phyloP scores from a whole-genome alignment of 768 basidiomycete genomes.

The Astraeus odoratus region DNA sequence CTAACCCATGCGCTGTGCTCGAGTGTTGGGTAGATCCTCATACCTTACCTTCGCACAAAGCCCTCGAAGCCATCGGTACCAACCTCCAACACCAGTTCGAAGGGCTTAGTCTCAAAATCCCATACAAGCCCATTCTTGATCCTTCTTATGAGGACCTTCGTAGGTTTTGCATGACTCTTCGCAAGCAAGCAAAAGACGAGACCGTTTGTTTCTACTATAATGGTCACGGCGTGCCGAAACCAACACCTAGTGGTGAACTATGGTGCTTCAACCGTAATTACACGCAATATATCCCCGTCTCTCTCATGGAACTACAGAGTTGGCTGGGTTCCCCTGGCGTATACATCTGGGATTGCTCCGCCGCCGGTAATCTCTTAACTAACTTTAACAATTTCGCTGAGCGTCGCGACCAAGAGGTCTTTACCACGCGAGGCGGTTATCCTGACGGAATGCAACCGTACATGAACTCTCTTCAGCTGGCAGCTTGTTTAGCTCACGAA shows the following conservation, averaged over 20 bases:
- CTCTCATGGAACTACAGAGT: constrained; percentile 84
- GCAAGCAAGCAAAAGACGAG: constrained; percentile 89
- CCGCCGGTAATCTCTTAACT: constrained; percentile 87
- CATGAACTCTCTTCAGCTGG: constrained; percentile 87
- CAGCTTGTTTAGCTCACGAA: constrained; percentile 89
- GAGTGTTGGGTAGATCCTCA: constrained; percentile 99
- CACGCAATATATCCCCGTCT: constrained; percentile 97
- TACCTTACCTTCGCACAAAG: constrained; percentile 86
- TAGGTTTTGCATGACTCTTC: constrained; percentile 73
- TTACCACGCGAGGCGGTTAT: constrained; percentile 51
- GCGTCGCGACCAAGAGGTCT: constrained; percentile 62
- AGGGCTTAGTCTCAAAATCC: constrained; percentile 87
- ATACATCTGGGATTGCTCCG: constrained; percentile 98
- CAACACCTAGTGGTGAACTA: constrained; percentile 90
- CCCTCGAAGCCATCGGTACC: constrained; percentile 86
- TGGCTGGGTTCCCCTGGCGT: constrained; percentile 95
- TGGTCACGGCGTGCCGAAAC: constrained; percentile 96
- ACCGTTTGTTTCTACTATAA: constrained; percentile 96
- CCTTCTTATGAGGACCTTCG: constrained; percentile 92
- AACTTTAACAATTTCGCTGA: constrained; percentile 84
- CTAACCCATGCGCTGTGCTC: constrained; percentile 87
- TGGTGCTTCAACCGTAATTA: constrained; percentile 99
- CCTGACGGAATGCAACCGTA: constrained; percentile 59
- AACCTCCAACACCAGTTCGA: constrained; percentile 96
- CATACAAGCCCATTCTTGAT: constrained; percentile 91